Percentiles rank a stretch among this genome's conserved stretches.
phyloP scores from a whole-genome alignment of 306 rosid genomes.

The Boehmeria nivea region DNA sequence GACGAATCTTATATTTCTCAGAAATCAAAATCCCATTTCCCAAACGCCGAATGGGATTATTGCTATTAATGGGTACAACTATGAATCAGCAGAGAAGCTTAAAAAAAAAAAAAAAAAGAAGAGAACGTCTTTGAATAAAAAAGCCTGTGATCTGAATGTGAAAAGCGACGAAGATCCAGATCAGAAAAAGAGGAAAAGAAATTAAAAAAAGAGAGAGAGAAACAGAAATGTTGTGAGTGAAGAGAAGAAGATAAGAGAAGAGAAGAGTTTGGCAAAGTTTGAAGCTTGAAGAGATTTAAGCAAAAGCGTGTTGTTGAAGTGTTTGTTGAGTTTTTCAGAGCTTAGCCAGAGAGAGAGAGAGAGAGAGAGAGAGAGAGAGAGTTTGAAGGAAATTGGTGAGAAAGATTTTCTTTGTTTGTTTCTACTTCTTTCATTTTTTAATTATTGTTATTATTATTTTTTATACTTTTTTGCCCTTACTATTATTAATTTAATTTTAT shows the following conservation, averaged over 20 bases:
- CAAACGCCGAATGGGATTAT: slow-evolving; percentile 25
- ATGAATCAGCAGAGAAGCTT: slow-evolving; percentile 25
- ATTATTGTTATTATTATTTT: too few relatives aligned
- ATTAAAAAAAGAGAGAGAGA: too few relatives aligned
- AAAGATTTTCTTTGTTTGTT: background rate
- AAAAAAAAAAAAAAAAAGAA: background rate
- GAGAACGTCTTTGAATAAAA: too few relatives aligned
- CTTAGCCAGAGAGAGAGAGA: slow-evolving; percentile 12
- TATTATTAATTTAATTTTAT: too few relatives aligned
- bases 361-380: slow-evolving; percentile 17
- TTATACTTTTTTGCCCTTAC: too few relatives aligned
- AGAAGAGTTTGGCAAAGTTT: slow-evolving; percentile 17
- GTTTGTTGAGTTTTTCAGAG: slow-evolving; percentile 17
- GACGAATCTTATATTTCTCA: slow-evolving; percentile 24
- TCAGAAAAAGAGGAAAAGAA: slow-evolving; percentile 29
- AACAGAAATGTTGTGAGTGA: too few relatives aligned
- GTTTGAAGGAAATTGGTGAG: slow-evolving; percentile 19
- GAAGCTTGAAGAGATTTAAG: slow-evolving; percentile 22
- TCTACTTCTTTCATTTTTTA: too few relatives aligned
- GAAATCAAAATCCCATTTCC: slow-evolving; percentile 11
- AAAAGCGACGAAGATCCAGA: slow-evolving; percentile 29
- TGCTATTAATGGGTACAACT: slow-evolving; percentile 16
- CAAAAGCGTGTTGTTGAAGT: slow-evolving; percentile 19
- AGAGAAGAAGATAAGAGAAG: too few relatives aligned
- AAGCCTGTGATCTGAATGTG: slow-evolving; percentile 25